Conservation (phyloP, 768 basidiomycete species). For the Tylopilus plumbeoviolaceoides region DNA sequence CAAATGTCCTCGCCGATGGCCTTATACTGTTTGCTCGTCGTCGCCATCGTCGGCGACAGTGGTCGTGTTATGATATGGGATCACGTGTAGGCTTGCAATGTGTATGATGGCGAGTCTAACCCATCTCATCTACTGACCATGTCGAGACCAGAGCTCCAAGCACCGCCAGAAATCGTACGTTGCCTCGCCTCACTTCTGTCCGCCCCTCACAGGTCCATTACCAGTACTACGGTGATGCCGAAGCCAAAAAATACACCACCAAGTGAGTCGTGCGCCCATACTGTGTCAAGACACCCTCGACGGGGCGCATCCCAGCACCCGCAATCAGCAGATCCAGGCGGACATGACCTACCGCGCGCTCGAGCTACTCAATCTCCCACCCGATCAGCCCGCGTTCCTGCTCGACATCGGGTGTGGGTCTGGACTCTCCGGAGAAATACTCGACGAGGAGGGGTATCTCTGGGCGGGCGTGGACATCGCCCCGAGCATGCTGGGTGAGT, state of each 20-base stretch:
- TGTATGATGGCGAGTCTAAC: not conserved
- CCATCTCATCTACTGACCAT: conserved; percentile 34
- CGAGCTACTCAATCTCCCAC: conserved; percentile 82
- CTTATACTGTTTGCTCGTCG: conserved; percentile 81
- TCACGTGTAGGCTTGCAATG: conserved; percentile 22
- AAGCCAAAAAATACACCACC: conserved; percentile 95
- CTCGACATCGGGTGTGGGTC: conserved; percentile 97
- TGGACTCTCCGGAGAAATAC: conserved; percentile 93
- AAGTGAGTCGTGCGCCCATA: conserved; percentile 53
- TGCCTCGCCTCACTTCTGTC: not conserved
- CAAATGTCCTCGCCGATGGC: conserved; percentile 91
- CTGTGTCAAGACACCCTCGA: not conserved
- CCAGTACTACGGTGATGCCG: conserved; percentile 94
- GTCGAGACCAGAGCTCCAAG: conserved; percentile 86
- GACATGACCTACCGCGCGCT: conserved; percentile 97
- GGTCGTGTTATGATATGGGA: conserved; percentile 6
- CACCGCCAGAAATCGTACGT: conserved; percentile 85
- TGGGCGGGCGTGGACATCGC: conserved; percentile 96
- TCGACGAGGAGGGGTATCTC: conserved; percentile 88
- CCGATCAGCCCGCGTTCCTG: conserved; percentile 75
- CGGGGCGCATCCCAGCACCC: conserved; percentile 53
- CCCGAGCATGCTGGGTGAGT: conserved; percentile 93
- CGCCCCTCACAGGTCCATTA: not conserved
- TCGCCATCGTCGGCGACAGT: conserved; percentile 47
- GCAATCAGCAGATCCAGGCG: conserved; percentile 94